Evolutionary conservation across 345 rosid genomes (phyloP), one percentile per base, ranked within the genome.

Genomic region (Adansonia digitata): DNA sequence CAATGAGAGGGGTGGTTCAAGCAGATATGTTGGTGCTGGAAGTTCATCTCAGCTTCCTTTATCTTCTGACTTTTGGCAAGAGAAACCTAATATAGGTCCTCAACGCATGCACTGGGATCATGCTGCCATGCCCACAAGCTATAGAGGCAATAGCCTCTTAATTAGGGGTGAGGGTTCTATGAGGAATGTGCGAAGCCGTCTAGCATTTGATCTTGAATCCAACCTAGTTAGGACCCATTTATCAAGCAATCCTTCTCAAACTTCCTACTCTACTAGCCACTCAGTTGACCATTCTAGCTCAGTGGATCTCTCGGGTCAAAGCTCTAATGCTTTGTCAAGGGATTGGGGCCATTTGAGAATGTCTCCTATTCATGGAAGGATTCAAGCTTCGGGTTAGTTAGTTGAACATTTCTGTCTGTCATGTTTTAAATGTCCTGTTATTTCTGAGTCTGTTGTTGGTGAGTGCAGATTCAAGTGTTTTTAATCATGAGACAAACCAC

Each of bases 181-280:
- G 35, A 89, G 98, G 84, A 92, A 89, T 78, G 92, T 90, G 72
- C 83, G 98, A 71, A 94, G 90, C 71, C 88, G 95, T 71, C 81
- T 90, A 70, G 87, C 88, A 35, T 64, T 85, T 79, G 89, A 88
- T 84, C 76, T 85, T 76, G 93, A 90, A 78, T 64, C 86, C 73
- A 84, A 80, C 72, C 56, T 80, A 62, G 81, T 76, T 45, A 81
- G 88, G 78, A 79, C 76, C 49, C 82, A 78, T 82, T 77, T 89
- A 59, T 74, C 87, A 77, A 79, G 76, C 72, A 83, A 75, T 84
- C 74, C 78, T 17, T 78, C 82, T 31, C 80, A 84, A 63, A 81
- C 40, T 83, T 72, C 87, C 74, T 82, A 78, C 75, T 55, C 82
- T 39, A 68, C 82, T 64, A 71, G 77, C 77, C 88, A 82, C 26